Evolutionary conservation across 495 filamentous ascomycete species (phyloP), one percentile per base, ranked within the genome.

Genomic region (Pyrenula massariospora): DNA sequence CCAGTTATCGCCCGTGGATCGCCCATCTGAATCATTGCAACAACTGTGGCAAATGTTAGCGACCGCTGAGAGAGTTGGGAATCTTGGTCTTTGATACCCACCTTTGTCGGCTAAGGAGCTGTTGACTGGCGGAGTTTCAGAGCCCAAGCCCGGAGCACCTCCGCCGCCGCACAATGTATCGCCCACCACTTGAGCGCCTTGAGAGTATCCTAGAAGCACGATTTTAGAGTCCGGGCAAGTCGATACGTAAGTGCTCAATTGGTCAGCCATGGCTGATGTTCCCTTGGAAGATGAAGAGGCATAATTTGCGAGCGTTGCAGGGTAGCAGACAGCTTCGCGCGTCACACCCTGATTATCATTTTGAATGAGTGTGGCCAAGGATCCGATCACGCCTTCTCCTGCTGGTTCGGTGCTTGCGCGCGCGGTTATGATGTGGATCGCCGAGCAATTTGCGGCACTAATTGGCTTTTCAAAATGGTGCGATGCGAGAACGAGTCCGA

Each of bases 141-240:
- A 15, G 15, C 31, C 31, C 31, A 42, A 15, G 8, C 31, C 31
- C 15, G 5, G 31, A 42, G 31, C 31, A 8, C 31, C 31, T 42
- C 31, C 31, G 5, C 31, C 31, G 15, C 31, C 31, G 15, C 31
- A 42, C 31, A 42, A 8, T 15, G 31, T 42, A 15, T 42, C 31
- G 5, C 31, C 31, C 2, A 76, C 71, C 12, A 79, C 65, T 70
- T 77, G 74, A 0, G 71, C 70, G 12, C 75, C 79, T 60, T 84
- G 81, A 1, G 78, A 82, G 62, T 84, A 86, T 23, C 82, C 83
- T 3, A 74, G 71, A 10, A 80, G 65, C 15, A 84, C 75, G 55
- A 85, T 72, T 64, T 83, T 80, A 50, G 81, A 83, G 31, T 74
- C 68, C 1, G 83, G 81, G 59, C 82, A 86, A 22, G 31, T 15